A percentile compares a stretch with the other conserved stretches of the same genome.
These are phyloP conservation scores for Boletales sp. DNA, from an alignment of 768 basidiomycete species.

Conservation along the genomic window DNA sequence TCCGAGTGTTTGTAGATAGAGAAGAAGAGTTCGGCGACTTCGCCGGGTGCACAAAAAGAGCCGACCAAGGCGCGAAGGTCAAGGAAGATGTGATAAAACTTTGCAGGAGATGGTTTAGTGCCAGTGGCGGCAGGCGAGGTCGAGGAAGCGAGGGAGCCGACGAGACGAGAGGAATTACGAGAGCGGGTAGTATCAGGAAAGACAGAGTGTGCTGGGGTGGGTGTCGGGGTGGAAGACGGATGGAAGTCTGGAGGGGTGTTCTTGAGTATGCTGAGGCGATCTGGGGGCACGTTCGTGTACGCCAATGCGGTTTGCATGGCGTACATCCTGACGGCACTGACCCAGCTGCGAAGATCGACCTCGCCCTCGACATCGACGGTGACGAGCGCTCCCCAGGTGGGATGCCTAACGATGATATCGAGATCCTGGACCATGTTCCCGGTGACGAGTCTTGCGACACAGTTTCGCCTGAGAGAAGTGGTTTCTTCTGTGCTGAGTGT, in stretches of 20 bases:
- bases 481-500: constrained; percentile 88
- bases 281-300: constrained; percentile 57
- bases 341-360: constrained; percentile 77
- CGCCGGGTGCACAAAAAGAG: constrained; percentile 83
- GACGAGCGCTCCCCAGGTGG: constrained; percentile 84
- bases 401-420: constrained; percentile 95
- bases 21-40: constrained; percentile 91
- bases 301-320: constrained; percentile 83
- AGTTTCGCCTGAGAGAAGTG: constrained; percentile 73
- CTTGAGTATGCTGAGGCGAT: constrained; percentile 33
- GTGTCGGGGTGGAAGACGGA: constrained; percentile 41
- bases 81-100: constrained; percentile 87
- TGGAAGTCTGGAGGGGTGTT: constrained; percentile 41
- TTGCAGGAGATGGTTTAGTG: constrained; percentile 45
- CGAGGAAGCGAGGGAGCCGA: constrained; percentile 33
- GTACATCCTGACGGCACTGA: constrained; percentile 88
- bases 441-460: constrained; percentile 80
- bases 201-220: constrained; percentile 64
- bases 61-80: constrained; percentile 93
- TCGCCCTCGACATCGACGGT: constrained; percentile 88
- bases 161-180: constrained; percentile 31
- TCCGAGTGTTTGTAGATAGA: constrained; percentile 86
- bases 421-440: constrained; percentile 91
- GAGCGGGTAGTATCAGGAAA: constrained; percentile 52
- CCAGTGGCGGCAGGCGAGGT: not conserved